A percentile compares a stretch with the other conserved stretches of the same genome.
Conservation (phyloP, 768 basidiomycete species). For the Leucocoprinus sp. region DNA sequence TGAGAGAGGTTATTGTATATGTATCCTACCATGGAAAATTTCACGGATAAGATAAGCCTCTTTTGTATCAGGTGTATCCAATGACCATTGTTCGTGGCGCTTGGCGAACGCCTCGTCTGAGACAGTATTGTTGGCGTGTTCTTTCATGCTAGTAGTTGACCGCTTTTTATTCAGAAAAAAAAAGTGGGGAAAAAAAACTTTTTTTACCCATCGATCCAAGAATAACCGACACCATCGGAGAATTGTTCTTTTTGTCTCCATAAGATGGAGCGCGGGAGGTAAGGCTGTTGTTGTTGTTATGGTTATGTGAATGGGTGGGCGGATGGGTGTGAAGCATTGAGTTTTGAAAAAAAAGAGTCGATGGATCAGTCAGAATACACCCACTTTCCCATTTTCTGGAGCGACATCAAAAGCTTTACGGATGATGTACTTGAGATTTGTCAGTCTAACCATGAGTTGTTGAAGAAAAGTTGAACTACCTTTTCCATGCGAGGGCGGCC, state of each 20-base stretch:
- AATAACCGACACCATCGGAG: constrained; percentile 97
- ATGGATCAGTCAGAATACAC: too few species aligned
- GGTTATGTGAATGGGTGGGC: too few species aligned
- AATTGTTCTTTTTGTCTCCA: constrained; percentile 99
- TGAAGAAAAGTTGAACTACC: constrained; percentile 31
- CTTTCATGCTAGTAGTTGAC: constrained; percentile 62
- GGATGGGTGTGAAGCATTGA: constrained; percentile 1
- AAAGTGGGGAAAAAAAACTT: neutral
- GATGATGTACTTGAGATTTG: constrained; percentile 68
- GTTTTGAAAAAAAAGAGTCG: too few species aligned
- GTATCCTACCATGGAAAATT: constrained; percentile 79
- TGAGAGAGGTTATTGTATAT: too few species aligned
- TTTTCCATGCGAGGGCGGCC: constrained; percentile 95
- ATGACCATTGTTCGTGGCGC: constrained; percentile 65
- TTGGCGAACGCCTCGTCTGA: constrained; percentile 77
- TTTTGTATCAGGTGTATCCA: constrained; percentile 87
- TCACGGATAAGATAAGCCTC: constrained; percentile 93
- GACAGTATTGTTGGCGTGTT: constrained; percentile 64
- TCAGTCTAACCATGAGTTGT: constrained; percentile 9
- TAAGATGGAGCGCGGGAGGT: constrained; percentile 87
- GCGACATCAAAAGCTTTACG: constrained; percentile 92
- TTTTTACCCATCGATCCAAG: constrained; percentile 92
- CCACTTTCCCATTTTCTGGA: constrained; percentile 61
- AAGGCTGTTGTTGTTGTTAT: constrained; percentile 68
- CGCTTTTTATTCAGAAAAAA: neutral